A percentile compares a stretch with the other conserved stretches of the same genome.
These are phyloP conservation scores for Camellia granthamiana DNA, from an alignment of 148 eudicot genomes.

Conservation along the genomic window DNA sequence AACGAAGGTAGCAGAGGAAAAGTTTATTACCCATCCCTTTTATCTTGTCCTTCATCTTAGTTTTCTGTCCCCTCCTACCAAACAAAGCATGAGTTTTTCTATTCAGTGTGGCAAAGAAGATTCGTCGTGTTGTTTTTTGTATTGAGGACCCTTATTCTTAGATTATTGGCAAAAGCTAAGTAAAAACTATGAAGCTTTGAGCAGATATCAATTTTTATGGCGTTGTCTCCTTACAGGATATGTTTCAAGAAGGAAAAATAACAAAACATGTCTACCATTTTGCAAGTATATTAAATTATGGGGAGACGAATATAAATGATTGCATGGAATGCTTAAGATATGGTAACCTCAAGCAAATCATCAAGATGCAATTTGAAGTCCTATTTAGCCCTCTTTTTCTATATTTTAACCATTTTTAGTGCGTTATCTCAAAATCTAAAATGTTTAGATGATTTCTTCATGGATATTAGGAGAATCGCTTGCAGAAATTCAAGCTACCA, in stretches of 20 bases:
- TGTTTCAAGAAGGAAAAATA: too few relatives aligned
- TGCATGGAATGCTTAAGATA: not conserved
- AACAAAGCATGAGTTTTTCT: not conserved
- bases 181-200: not conserved
- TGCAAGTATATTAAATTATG: too few relatives aligned
- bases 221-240: too few relatives aligned
- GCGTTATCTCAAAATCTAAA: not conserved
- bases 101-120: not conserved
- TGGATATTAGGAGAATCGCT: constrained; percentile 40
- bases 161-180: not conserved
- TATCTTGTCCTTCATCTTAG: not conserved
- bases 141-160: not conserved
- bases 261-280: too few relatives aligned
- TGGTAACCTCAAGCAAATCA: not conserved
- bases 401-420: not conserved
- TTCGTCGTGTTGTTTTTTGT: not conserved
- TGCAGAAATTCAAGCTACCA: constrained; percentile 77
- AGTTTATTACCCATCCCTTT: not conserved
- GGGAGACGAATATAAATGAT: too few relatives aligned
- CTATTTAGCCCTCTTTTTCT: not conserved
- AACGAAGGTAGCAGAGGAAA: not conserved
- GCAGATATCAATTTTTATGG: not conserved
- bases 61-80: not conserved
- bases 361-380: not conserved
- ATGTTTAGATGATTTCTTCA: not conserved